phyloP scores from a whole-genome alignment of 208 protist genomes.

The Leishmania amazonensis region DNA sequence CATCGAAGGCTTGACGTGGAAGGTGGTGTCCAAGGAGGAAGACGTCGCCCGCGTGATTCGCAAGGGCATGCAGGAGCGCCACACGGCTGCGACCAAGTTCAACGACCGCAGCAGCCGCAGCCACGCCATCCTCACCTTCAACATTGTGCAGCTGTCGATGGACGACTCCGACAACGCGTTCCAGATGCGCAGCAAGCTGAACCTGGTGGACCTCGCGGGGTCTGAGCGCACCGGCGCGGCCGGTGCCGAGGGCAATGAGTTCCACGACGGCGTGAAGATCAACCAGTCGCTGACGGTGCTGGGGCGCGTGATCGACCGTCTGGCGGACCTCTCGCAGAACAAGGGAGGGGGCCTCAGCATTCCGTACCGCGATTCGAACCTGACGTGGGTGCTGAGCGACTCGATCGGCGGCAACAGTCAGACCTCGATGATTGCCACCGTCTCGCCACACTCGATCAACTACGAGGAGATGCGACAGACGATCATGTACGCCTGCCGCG shows the following conservation, averaged over 20 bases:
- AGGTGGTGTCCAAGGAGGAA: conserved; percentile 58
- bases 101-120: conserved; percentile 89
- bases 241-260: conserved; percentile 61
- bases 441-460: conserved; percentile 89
- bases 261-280: conserved; percentile 89
- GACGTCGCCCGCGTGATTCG: conserved; percentile 71
- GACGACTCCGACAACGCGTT: conserved; percentile 50
- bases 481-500: conserved; percentile 88
- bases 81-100: conserved; percentile 84
- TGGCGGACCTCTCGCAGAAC: conserved; percentile 78
- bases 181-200: conserved; percentile 79
- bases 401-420: conserved; percentile 92
- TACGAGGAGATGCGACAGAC: conserved; percentile 94
- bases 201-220: conserved; percentile 95
- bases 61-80: conserved; percentile 77
- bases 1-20: conserved; percentile 71
- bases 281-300: conserved; percentile 93
- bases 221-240: conserved; percentile 82
- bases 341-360: conserved; percentile 30
- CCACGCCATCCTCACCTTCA: conserved; percentile 88
- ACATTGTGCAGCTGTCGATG: conserved; percentile 66
- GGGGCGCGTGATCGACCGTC: conserved; percentile 87
- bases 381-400: conserved; percentile 91
- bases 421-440: conserved; percentile 95
- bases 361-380: conserved; percentile 78